These are phyloP conservation scores for Curvularia sp. DNA, from an alignment of 2,329 filamentous ascomycete species.

Conservation along the genomic window DNA sequence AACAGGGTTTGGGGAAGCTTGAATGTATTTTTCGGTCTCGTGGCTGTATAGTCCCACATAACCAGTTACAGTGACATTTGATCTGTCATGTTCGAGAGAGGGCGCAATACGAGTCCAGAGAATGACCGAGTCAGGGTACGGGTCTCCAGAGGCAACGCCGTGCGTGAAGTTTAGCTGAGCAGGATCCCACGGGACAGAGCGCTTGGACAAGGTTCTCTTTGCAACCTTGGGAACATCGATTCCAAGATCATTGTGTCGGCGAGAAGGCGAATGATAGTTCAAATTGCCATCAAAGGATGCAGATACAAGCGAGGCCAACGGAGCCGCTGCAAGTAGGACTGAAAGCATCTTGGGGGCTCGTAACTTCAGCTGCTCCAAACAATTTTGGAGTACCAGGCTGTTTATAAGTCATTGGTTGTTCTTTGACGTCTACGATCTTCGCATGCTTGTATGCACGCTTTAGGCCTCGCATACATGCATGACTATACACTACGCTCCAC, in stretches of 20 bases:
- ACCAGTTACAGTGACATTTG: slow-evolving; percentile 62
- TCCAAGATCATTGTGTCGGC: slow-evolving; percentile 67
- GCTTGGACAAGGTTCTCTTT: slow-evolving; percentile 54
- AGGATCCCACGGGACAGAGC: slow-evolving; percentile 47
- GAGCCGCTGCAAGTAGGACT: slow-evolving; percentile 23
- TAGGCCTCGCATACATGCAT: slow-evolving; percentile 1
- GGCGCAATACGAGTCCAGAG: slow-evolving; percentile 50
- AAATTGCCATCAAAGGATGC: slow-evolving; percentile 57
- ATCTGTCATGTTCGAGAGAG: slow-evolving; percentile 49
- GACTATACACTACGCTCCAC: slow-evolving; percentile 7
- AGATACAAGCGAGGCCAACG: slow-evolving; percentile 22
- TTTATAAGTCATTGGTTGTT: slow-evolving; percentile 7
- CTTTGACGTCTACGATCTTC: slow-evolving; percentile 6
- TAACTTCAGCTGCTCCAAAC: background rate
- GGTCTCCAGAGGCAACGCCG: slow-evolving; percentile 59
- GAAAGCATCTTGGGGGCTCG: slow-evolving; percentile 20
- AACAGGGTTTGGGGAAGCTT: slow-evolving; percentile 65
- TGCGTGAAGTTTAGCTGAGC: slow-evolving; percentile 45
- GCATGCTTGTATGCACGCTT: background rate
- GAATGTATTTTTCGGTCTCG: slow-evolving; percentile 60
- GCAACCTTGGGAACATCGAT: slow-evolving; percentile 67
- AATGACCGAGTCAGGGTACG: slow-evolving; percentile 52
- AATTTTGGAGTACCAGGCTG: background rate
- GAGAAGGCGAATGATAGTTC: slow-evolving; percentile 71
- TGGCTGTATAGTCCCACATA: slow-evolving; percentile 61